phyloP scores from a whole-genome alignment of 208 protist species.

The Trypanosoma melophagium region DNA sequence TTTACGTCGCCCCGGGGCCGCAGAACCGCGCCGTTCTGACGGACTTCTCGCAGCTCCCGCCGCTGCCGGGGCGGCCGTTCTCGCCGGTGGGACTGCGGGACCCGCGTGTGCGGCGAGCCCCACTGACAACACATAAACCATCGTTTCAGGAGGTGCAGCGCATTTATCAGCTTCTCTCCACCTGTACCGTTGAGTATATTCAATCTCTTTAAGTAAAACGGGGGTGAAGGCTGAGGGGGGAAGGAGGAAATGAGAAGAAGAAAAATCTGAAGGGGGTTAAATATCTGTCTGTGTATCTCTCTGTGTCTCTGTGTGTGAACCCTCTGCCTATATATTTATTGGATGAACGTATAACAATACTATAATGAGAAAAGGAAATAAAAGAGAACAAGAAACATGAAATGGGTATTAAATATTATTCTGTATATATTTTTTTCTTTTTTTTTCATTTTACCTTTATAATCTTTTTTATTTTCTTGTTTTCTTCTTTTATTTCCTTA shows the following conservation, averaged over 20 bases:
- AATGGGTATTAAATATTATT: too few relatives aligned
- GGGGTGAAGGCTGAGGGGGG: too few relatives aligned
- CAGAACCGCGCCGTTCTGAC: conserved; percentile 77
- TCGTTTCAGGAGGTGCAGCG: conserved; percentile 84
- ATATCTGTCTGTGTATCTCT: too few relatives aligned
- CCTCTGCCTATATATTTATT: background rate
- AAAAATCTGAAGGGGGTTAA: too few relatives aligned
- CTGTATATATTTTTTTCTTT: background rate
- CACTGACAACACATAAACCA: conserved; percentile 81
- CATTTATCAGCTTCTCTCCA: conserved; percentile 56
- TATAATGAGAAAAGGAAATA: too few relatives aligned
- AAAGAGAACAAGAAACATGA: too few relatives aligned
- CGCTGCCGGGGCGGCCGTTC: conserved; percentile 19
- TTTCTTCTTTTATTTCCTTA: conserved; percentile 11
- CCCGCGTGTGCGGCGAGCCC: conserved; percentile 69
- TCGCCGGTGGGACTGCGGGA: conserved; percentile 75
- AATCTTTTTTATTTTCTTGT: conserved; percentile 20
- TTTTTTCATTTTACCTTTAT: conserved; percentile 8
- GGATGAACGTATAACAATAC: too few relatives aligned
- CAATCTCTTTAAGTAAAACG: conserved; percentile 1
- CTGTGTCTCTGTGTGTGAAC: too few relatives aligned
- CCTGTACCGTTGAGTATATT: conserved; percentile 52
- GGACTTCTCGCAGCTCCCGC: conserved; percentile 54
- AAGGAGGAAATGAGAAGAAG: background rate
- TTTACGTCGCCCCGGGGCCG: conserved; percentile 84